Base-by-base conservation (phyloP, 352 stramenopile species). In the Globisporangium spinosum region DNA sequence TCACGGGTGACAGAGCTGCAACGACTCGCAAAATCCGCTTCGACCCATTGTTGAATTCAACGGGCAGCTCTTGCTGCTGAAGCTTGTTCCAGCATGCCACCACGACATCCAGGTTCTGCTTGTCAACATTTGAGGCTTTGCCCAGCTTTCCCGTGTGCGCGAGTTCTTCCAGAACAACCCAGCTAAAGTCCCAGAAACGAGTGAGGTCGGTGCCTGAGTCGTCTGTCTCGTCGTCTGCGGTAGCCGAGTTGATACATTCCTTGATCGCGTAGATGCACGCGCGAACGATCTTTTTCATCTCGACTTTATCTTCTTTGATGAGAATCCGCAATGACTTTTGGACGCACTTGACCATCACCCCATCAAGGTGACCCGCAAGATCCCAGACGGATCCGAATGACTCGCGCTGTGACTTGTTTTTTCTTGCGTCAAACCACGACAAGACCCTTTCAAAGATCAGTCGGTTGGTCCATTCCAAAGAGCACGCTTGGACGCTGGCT, bases 21-120 rank as follows among this genome's bases (percentile, higher is more conserved):
- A 96, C 86, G 13, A 96, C 89, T 2, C 89, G 89, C 15, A 96
- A 67, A 72, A 95, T 93, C 1, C 85, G 85, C 64, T 93, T 93
- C 9, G 85, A 88, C 5, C 87, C 83, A 27, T 96, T 85, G 45
- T 85, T 86, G 47, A 92, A 94, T 22, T 76, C 79, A 0, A 78
- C 64, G 0, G 85, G 83, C 20, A 94, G 67, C 38, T 79, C 77
- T 38, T 93, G 77, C 23, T 87, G 76, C 60, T 92, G 85, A 13
- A 93, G 70, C 59, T 87, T 89, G 61, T 87, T 89, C 88, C 88
- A 96, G 70, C 84, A 93, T 17, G 87, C 74, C n/a, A 93, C 84
- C 10, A 96, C 76, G 25, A 92, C 77, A 27, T 75, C 71, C 56
- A 89, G 73, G 45, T 91, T 89, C 17, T 85, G 68, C 43, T 92